Base-by-base conservation (phyloP, 108 stramenopile genomes). In the Aureococcus anophagefferens region DNA sequence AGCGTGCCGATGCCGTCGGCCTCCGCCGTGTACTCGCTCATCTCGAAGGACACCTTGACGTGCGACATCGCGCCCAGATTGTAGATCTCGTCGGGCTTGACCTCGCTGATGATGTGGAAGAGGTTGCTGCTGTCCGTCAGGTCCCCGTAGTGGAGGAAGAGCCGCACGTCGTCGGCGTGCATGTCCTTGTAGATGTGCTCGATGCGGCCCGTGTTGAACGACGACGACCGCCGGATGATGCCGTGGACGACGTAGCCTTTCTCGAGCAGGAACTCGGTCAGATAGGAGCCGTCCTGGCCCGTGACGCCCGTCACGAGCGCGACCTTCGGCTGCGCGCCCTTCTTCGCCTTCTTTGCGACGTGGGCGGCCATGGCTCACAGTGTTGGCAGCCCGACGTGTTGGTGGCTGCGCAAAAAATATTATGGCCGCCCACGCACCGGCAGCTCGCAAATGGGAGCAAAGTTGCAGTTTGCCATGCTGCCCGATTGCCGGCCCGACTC, bases 51-150 rank as follows among this genome's bases (percentile, higher is more conserved):
- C 44, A 93, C 94, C 91, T 95, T 96, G 71, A 99, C 98, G 82
- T 99, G 98, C 84, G 91, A 92, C 96, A 97, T 97, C 66, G 98
- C 98, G n/a, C 96, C 98, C 68, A 99, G 84, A 79, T 99, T 99
- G 92, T 97, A 99, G 65, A 99, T 90, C 82, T 99, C 98, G 65
- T 84, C 80, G 29, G 98, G 98, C 70, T 84, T 84, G 65, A 92
- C 82, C 31, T 18, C 28, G 28, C 45, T 69, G 33, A 82, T 65
- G 67, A 98, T 93, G 67, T 88, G 83, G 66, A 94, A 95, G 35
- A 99, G 89, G 75, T 96, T 96, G 68, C 93, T 95, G 72, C 94
- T 92, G 84, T 99, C 98, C 35, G 96, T 94, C 33, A 99, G 83
- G 83, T 99, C 98, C 62, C 98, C 98, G 70, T 99, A 99, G 78